Evolutionary conservation across 768 basidiomycete genomes (phyloP).

Genomic region (Lentinula sp.): DNA sequence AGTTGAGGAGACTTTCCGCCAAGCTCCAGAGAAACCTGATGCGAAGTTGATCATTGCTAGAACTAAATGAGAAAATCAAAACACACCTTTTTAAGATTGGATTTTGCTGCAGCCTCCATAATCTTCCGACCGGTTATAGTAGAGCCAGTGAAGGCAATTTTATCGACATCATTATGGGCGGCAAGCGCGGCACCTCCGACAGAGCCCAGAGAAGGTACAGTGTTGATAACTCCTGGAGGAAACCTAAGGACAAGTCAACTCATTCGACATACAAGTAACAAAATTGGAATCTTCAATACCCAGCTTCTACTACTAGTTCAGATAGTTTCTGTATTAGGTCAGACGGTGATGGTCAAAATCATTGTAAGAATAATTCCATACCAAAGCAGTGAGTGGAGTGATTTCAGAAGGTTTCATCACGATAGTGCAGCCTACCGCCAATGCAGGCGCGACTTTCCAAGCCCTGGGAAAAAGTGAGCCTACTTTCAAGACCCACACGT

Average conservation of each 20-base stretch:
- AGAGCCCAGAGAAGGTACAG: constrained; percentile 76
- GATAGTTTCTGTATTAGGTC: constrained; percentile 59
- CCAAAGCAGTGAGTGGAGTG: constrained; percentile 78
- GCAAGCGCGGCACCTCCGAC: constrained; percentile 85
- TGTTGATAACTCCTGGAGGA: constrained; percentile 89
- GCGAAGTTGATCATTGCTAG: not conserved
- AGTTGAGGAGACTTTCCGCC: constrained; percentile 91
- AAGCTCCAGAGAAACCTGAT: constrained; percentile 82
- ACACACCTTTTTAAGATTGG: constrained; percentile 85
- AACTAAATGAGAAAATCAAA: not conserved
- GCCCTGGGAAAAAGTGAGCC: constrained; percentile 33
- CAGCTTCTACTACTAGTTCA: constrained; percentile 77
- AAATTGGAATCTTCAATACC: constrained; percentile 37
- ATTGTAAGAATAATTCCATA: constrained; percentile 18
- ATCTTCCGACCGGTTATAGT: constrained; percentile 86
- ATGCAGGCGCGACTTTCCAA: constrained; percentile 92
- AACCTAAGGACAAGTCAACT: constrained; percentile 41
- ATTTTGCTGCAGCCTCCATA: constrained; percentile 87
- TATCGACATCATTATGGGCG: constrained; percentile 81
- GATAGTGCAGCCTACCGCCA: constrained; percentile 88
- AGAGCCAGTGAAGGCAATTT: constrained; percentile 93
- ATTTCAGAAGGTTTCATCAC: constrained; percentile 94
- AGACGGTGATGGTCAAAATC: not conserved
- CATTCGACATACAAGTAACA: not conserved
- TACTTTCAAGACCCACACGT: not conserved